phyloP scores from a whole-genome alignment of 2,329 filamentous ascomycete species.

The Balansia obtecta region DNA sequence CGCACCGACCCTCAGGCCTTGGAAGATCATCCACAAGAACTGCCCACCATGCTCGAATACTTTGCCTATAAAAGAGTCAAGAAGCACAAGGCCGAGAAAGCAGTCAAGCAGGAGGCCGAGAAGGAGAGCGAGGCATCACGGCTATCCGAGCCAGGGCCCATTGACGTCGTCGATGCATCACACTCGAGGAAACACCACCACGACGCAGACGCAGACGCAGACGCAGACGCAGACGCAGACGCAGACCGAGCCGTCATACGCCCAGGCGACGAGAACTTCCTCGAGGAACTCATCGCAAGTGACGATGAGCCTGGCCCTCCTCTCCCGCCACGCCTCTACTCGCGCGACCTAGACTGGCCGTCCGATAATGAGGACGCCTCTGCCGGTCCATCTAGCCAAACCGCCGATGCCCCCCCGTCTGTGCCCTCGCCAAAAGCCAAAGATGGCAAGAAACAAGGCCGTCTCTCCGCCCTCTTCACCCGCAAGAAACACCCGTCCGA shows the following conservation, averaged over 20 bases:
- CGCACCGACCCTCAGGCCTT: no score
- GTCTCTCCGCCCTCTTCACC: constrained; percentile 23
- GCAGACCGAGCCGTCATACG: constrained; percentile 32
- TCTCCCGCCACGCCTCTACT: constrained; percentile 40
- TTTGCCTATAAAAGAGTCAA: constrained; percentile 51
- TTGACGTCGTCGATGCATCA: constrained; percentile 3
- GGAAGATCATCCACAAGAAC: not conserved
- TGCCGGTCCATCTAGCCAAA: constrained; percentile 17
- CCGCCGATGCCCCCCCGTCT: constrained; percentile 9
- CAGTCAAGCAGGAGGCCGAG: constrained; percentile 16
- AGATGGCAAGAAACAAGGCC: constrained; percentile 21
- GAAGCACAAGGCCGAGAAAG: constrained; percentile 42
- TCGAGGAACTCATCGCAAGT: constrained; percentile 37
- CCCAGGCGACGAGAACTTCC: constrained; percentile 45
- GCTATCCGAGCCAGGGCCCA: constrained; percentile 7
- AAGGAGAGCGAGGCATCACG: constrained; percentile 7
- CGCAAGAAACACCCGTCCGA: constrained; percentile 29
- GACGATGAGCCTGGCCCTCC: constrained; percentile 35
- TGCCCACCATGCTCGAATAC: constrained; percentile 46
- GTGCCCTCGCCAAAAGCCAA: constrained; percentile 18
- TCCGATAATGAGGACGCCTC: constrained; percentile 18
- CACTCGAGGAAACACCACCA: not conserved
- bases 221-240: constrained; percentile 6
- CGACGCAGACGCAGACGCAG: constrained; percentile 8
- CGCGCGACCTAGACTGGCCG: constrained; percentile 37